phyloP scores from a whole-genome alignment of 2,329 filamentous ascomycete genomes.

The Penicillium sp. region DNA sequence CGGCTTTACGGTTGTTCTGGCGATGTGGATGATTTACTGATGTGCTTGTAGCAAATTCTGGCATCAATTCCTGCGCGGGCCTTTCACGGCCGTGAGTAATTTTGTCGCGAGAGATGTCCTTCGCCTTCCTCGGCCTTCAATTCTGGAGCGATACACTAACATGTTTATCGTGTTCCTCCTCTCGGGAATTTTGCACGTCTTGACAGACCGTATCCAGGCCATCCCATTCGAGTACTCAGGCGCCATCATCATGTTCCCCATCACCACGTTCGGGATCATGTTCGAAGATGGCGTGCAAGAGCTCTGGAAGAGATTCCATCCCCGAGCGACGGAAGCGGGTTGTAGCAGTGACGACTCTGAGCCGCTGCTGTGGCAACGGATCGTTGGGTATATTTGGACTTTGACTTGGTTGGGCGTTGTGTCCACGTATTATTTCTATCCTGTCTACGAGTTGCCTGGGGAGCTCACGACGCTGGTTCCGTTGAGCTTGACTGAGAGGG shows the following conservation, averaged over 20 bases:
- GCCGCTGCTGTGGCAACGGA: slow-evolving; percentile 11
- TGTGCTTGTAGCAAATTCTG: slow-evolving; percentile 29
- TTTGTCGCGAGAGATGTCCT: slow-evolving; percentile 26
- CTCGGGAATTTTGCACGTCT: slow-evolving; percentile 30
- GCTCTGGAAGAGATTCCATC: slow-evolving; percentile 17
- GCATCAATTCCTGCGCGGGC: slow-evolving; percentile 33
- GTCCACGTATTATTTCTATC: slow-evolving; percentile 22
- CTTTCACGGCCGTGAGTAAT: slow-evolving; percentile 22
- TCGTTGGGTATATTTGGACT: slow-evolving; percentile 16
- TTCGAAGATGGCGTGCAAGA: slow-evolving; percentile 33
- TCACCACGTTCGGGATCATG: slow-evolving; percentile 28
- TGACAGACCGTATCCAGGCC: slow-evolving; percentile 18
- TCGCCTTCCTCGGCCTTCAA: slow-evolving; percentile 19
- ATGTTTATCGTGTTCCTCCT: slow-evolving; percentile 32
- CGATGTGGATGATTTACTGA: background rate
- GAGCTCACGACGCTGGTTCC: slow-evolving; percentile 13
- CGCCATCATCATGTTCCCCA: slow-evolving; percentile 28
- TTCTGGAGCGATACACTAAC: slow-evolving; percentile 31
- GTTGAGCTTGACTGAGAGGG: slow-evolving; percentile 5
- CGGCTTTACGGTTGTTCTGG: no score
- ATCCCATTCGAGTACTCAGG: slow-evolving; percentile 20
- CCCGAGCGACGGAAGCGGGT: background rate
- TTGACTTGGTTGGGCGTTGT: slow-evolving; percentile 18
- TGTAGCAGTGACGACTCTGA: background rate
- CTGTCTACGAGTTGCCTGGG: slow-evolving; percentile 6